Evolutionary conservation across 805 yeast genomes (phyloP).

Genomic region (Barnettozyma californica): DNA sequence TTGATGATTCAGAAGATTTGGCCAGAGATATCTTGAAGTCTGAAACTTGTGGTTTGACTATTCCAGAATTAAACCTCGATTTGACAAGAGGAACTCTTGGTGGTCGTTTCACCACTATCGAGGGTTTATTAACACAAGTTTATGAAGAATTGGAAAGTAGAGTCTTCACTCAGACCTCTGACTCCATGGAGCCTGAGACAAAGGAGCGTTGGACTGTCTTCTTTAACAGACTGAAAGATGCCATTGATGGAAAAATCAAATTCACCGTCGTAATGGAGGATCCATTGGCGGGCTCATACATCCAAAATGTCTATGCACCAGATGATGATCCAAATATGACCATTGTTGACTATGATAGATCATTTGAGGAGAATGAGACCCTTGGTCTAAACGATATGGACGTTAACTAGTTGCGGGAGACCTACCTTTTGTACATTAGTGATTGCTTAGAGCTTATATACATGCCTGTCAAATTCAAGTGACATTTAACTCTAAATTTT

Average conservation of each 20-base stretch:
- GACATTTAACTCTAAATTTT: too few species aligned
- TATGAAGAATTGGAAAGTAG: constrained; percentile 81
- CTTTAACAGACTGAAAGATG: constrained; percentile 67
- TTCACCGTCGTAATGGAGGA: constrained; percentile 90
- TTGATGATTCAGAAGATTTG: constrained; percentile 84
- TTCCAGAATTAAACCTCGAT: constrained; percentile 89
- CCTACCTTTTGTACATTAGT: background rate
- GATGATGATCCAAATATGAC: constrained; percentile 96
- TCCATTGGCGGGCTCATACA: constrained; percentile 91
- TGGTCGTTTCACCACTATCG: constrained; percentile 95
- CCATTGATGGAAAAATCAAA: constrained; percentile 72
- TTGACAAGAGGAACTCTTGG: constrained; percentile 95
- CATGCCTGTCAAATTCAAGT: background rate
- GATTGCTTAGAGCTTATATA: background rate
- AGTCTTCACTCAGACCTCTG: constrained; percentile 82
- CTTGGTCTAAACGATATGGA: constrained; percentile 63
- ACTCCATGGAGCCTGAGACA: constrained; percentile 80
- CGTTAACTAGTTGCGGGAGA: constrained; percentile 15
- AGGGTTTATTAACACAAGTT: constrained; percentile 87
- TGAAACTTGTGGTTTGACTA: constrained; percentile 80
- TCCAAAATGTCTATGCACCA: constrained; percentile 98
- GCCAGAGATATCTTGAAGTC: constrained; percentile 92
- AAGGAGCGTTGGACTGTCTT: constrained; percentile 80
- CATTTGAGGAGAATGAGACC: constrained; percentile 84
- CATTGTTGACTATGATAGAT: constrained; percentile 86